Percentiles rank a stretch among this genome's conserved stretches.
These are phyloP conservation scores for Chaetomium globosum DNA, from an alignment of 2,329 filamentous ascomycete genomes.

Conservation along the genomic window DNA sequence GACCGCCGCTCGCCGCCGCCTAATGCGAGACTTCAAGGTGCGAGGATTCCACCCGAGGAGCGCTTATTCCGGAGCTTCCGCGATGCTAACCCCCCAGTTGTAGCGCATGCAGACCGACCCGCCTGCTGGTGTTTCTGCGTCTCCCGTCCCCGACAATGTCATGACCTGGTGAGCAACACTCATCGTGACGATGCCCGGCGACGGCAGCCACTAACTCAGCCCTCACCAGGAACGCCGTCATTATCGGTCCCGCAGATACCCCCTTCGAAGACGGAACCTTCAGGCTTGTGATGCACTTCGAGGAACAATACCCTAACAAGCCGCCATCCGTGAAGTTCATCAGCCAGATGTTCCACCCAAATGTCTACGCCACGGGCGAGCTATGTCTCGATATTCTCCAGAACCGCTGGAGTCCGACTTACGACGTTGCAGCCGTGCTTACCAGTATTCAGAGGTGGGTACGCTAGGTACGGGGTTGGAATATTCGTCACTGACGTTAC, in stretches of 20 bases:
- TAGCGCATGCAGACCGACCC: conserved; percentile 99
- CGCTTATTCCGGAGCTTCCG: not conserved
- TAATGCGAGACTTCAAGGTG: conserved; percentile 99
- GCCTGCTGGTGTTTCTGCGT: conserved; percentile 93
- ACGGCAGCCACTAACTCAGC: conserved; percentile 19
- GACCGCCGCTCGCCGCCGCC: conserved; percentile 87
- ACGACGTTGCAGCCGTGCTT: conserved; percentile 94
- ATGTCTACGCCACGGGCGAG: conserved; percentile 96
- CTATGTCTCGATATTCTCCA: conserved; percentile 95
- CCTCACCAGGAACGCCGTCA: conserved; percentile 86
- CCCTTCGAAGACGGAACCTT: conserved; percentile 99
- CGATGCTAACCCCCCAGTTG: conserved; percentile 21
- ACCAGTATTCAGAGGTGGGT: conserved; percentile 93
- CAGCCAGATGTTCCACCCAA: conserved; percentile 98
- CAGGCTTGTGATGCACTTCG: conserved; percentile 96
- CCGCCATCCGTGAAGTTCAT: conserved; percentile 98
- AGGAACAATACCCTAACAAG: conserved; percentile 98
- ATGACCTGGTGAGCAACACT: conserved; percentile 76
- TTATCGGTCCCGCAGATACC: conserved; percentile 94
- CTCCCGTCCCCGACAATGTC: conserved; percentile 92
- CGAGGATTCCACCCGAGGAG: conserved; percentile 21
- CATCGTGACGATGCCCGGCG: conserved; percentile 10
- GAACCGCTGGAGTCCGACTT: conserved; percentile 97
- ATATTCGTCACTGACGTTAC: conserved; percentile 38
- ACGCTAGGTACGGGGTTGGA: not conserved